Evolutionary conservation across 176 grass and related monocot genomes (phyloP), one percentile per base, ranked within the genome.

Genomic region (Rhynchospora breviuscula): DNA sequence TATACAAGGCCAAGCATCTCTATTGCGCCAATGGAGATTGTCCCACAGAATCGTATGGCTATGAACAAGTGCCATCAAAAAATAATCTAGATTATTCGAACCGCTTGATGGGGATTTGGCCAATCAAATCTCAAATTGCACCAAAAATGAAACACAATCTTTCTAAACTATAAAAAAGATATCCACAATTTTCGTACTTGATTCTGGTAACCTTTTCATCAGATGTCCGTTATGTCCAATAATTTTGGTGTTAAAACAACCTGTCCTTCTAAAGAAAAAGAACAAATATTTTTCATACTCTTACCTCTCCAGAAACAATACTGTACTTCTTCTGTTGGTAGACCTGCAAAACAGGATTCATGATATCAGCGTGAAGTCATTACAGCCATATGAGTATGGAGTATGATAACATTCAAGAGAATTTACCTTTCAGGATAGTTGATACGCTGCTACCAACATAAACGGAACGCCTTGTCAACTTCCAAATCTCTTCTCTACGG

Each of bases 301-400:
- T 52, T 95, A 99, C 96, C 96, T 95, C 89, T 95, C 96, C 96
- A 99, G 74, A 99, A 99, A 80, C 96, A 99, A 29, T 89, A 85
- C 63, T 99, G 96, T 93, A 95, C 86, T 89, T 88, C 87, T 86
- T 91, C 89, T 64, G 96, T 95, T 80, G 88, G 88, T 83, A 99
- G 71, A 87, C 96, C 96, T 99, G 86, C 33, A 83, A 81, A 81
- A 85, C 83, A 40, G 29, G 70, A 91, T 84, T 84, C 47, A 83
- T 63, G 6, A 85, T 67, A 51, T 85, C 73, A 89, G 58, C 84
- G 21, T 64, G 49, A 26, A 69, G 75, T 17, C 63, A 73, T 52
- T 79, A 79, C 73, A 79, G 82, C 84, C 7, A 63, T 86, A 29
- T 10, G 80, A 80, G 82, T 80, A 46, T 77, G 46, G 64, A 40